Evolutionary conservation across 2,329 filamentous ascomycete species (phyloP), one percentile per base, ranked within the genome.

Genomic region (Neurospora sp.): DNA sequence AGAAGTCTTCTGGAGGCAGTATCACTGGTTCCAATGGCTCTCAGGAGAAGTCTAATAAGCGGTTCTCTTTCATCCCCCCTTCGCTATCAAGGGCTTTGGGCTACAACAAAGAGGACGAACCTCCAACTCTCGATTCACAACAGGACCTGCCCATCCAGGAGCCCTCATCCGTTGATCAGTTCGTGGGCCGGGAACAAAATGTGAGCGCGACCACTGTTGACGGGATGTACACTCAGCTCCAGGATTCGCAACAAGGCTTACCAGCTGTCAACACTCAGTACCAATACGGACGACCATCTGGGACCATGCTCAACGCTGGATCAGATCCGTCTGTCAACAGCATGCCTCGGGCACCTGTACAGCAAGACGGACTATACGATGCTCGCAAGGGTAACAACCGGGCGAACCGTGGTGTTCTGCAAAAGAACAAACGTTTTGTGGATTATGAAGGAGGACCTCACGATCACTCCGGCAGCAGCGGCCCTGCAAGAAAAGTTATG

Each of bases 401-500:
- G n/a, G 72, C 78, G 75, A 82, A 76, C 71, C 84, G 78, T 15
- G 88, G 86, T 40, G 88, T 92, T 11, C 82, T 96, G 66, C 91
- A 96, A 76, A 97, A 97, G 82, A 91, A 90, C 79, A 93, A 95
- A 80, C 89, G 93, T 74, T 97, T 99, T 75, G 90, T 88, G 1
- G 93, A 97, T 76, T 97, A 97, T 78, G 93, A 97, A 72, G 87
- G 89, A 72, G 91, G 82, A 73, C 79, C 79, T 42, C 84, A 85
- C 68, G 87, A 90, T 68, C 90, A 93, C 76, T 90, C 90, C 39
- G 95, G 95, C 66, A 96, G 92, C 79, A 95, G 90, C 73, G 93
- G 93, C 70, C 92, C 93, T 3, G 93, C 94, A 15, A 91, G 94
- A 79, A 90, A 93, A 78, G 96, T 99, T 46, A 98, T 99, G 94